Evolutionary conservation across 495 filamentous ascomycete species (phyloP), one percentile per base, ranked within the genome.

Genomic region (Aspergillus sclerotiicarbonarius): DNA sequence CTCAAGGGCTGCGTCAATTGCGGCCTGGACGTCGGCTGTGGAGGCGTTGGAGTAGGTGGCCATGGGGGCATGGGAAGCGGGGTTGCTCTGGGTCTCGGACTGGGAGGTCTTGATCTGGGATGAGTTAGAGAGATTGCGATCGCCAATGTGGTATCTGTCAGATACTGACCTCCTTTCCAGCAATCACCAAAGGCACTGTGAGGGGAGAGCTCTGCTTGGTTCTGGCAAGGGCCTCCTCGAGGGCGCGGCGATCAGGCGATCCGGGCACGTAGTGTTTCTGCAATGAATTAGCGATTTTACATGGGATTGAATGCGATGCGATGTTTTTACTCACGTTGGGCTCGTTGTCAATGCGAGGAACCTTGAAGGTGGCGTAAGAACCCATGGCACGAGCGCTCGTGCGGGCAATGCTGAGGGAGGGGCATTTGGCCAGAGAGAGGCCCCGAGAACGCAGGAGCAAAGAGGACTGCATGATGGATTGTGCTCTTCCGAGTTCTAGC

Each of bases 261-360:
- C 84, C 90, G 67, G 90, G 90, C 53, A 84, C 80, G 68, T 96
- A 98, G 73, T 91, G 87, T 78, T 92, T 88, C 92, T 96, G 58
- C 12, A 46, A 16, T 16, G 0, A 5, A 25, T 25, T 25, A 25
- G 25, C 25, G 25, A 25, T 25, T 25, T 25, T 25, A 25, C 25
- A 25, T 2, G 20, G 20, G 19, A 43, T 67, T 51, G 25, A 58
- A 54, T 18, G 0, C 32, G 6, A 43, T 57, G 32, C 53, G 7
- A 8, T 16, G 12, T 7, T 2, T 6, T 31, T 45, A 79, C 90
- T 68, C 77, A 96, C 94, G 68, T 96, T 98, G 18, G 90, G 90
- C 74, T 98, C 94, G 66, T 98, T 98, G 64, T 87, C 79, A 56
- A 96, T 82, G 60, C 84, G 87, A 46, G 94, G 94, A 21, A 92